Evolutionary conservation across 257 asterid genomes (phyloP).

Genomic region (Ilex aquifolium): DNA sequence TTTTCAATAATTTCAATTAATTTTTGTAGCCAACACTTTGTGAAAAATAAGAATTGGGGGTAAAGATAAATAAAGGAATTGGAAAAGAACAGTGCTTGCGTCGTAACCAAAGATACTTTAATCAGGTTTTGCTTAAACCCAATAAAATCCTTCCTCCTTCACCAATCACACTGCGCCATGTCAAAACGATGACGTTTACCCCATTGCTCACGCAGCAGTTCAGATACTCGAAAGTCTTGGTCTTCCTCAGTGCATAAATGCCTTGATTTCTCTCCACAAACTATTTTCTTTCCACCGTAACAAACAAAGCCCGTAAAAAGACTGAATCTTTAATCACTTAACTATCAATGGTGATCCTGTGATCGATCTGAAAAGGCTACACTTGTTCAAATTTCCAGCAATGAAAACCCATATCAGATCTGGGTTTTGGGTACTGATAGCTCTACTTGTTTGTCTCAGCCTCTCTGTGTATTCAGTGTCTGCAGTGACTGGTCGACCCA

Average conservation of each 20-base stretch:
- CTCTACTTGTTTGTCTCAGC: slow-evolving; percentile 26
- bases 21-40: too few species aligned
- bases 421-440: slow-evolving; percentile 41
- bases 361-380: slow-evolving; percentile 22
- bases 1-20: too few species aligned
- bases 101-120: too few species aligned
- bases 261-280: too few species aligned
- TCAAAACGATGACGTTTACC: neutral
- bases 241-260: neutral
- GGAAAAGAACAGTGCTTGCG: too few species aligned
- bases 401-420: slow-evolving; percentile 69
- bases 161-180: neutral
- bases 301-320: neutral
- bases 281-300: too few species aligned
- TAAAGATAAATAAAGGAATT: too few species aligned
- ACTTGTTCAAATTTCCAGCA: slow-evolving; percentile 26
- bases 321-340: slow-evolving; percentile 11
- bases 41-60: too few species aligned
- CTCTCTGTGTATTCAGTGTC: slow-evolving; percentile 35
- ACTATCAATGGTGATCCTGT: slow-evolving; percentile 26
- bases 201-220: neutral
- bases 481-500: slow-evolving; percentile 61
- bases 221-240: neutral
- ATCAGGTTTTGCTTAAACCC: too few species aligned
- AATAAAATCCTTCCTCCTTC: too few species aligned